Percentiles rank a stretch among this genome's conserved stretches.
These are phyloP conservation scores for Datisca glomerata DNA, from an alignment of 306 rosid species.

Conservation along the genomic window DNA sequence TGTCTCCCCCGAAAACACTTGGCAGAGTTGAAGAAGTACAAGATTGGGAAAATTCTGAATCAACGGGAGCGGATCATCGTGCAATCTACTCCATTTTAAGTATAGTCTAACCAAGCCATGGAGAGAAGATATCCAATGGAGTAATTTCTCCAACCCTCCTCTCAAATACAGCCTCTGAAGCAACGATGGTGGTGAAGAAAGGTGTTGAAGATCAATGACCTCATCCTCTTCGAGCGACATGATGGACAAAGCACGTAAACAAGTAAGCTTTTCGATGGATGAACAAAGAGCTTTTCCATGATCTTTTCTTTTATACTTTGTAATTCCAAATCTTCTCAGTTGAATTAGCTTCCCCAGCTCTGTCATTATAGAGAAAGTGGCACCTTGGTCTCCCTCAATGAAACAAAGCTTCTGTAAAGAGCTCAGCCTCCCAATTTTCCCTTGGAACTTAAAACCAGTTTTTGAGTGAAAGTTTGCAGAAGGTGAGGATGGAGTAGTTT, in stretches of 20 bases:
- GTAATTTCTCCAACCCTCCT: slow-evolving; percentile 21
- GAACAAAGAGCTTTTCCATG: slow-evolving; percentile 21
- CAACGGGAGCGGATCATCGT: slow-evolving; percentile 22
- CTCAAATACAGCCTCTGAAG: slow-evolving; percentile 17
- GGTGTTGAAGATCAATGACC: slow-evolving; percentile 14
- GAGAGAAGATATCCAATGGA: slow-evolving; percentile 24
- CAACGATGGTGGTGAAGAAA: slow-evolving; percentile 14
- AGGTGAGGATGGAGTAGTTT: slow-evolving; percentile 34
- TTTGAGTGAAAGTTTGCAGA: slow-evolving; percentile 23
- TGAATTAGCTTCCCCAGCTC: slow-evolving; percentile 25
- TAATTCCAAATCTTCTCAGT: slow-evolving; percentile 21
- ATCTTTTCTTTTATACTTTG: slow-evolving; percentile 11
- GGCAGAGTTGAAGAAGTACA: slow-evolving; percentile 17
- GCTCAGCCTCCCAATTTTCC: slow-evolving; percentile 21
- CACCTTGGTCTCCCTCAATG: slow-evolving; percentile 28
- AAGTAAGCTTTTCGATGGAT: slow-evolving; percentile 13
- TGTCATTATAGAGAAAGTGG: slow-evolving; percentile 8
- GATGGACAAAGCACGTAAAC: slow-evolving; percentile 15
- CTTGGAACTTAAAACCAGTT: slow-evolving; percentile 20
- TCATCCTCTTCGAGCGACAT: slow-evolving; percentile 8
- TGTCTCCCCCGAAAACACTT: slow-evolving; percentile 32
- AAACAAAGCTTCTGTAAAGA: slow-evolving; percentile 43
- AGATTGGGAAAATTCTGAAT: slow-evolving; percentile 22
- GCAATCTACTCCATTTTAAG: slow-evolving; percentile 19
- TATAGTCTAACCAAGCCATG: slow-evolving; percentile 9